These are phyloP conservation scores for Nicotiana tomentosiformis DNA, from an alignment of 257 asterid species.

Conservation along the genomic window DNA sequence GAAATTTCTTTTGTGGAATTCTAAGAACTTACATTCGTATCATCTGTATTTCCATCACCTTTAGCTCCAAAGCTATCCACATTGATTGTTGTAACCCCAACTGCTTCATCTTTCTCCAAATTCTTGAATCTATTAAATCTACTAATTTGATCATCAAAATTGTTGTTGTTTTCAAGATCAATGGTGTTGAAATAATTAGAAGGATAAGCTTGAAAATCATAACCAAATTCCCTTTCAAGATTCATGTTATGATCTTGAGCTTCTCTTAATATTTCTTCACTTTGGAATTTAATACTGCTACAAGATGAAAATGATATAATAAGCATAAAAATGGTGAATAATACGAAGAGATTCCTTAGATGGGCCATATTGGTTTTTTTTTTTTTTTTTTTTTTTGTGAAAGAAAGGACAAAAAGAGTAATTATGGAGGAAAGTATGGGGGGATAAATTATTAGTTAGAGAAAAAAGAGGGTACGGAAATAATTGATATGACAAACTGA, in stretches of 20 bases:
- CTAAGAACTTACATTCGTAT: slow-evolving; percentile 31
- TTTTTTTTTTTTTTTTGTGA: neutral
- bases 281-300: neutral
- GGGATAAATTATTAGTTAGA: neutral
- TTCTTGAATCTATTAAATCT: slow-evolving; percentile 4
- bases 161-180: slow-evolving; percentile 7
- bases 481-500: neutral
- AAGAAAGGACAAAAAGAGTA: neutral
- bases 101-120: slow-evolving; percentile 7
- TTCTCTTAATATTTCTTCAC: neutral
- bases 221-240: slow-evolving; percentile 27
- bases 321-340: neutral
- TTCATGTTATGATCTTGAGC: neutral
- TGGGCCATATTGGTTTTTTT: neutral
- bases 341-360: neutral
- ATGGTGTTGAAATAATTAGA: slow-evolving; percentile 16
- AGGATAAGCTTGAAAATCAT: slow-evolving; percentile 37
- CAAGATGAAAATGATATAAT: slow-evolving; percentile 4
- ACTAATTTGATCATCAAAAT: slow-evolving; percentile 3
- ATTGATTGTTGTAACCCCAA: slow-evolving; percentile 22
- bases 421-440: slow-evolving; percentile 7
- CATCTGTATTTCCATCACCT: slow-evolving; percentile 58
- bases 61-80: slow-evolving; percentile 51
- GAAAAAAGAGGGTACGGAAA: neutral
- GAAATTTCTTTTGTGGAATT: neutral